Evolutionary conservation across 352 stramenopile species (phyloP).

Genomic region (Globisporangium rhizosaccharum): DNA sequence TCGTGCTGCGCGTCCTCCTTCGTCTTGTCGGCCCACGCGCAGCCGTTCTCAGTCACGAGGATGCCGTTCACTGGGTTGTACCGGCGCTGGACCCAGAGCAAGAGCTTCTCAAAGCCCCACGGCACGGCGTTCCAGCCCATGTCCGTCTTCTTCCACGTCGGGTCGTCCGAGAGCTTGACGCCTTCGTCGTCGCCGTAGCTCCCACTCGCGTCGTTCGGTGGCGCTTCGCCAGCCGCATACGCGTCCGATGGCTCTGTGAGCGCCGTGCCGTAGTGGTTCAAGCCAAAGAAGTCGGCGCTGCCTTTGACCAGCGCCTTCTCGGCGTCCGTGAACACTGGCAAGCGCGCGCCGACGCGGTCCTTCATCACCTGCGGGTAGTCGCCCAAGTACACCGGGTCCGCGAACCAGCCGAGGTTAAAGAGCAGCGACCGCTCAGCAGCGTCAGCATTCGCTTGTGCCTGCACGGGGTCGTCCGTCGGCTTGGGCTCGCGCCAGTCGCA

Average conservation of each 20-base stretch:
- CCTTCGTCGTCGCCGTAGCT: conserved; percentile 39
- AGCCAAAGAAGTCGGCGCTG: conserved; percentile 91
- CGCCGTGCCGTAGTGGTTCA: conserved; percentile 92
- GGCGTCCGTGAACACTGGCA: conserved; percentile 87
- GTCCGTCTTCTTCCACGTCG: conserved; percentile 68
- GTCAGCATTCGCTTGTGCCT: conserved; percentile 49
- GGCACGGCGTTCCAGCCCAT: conserved; percentile 79
- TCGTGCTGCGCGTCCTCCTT: conserved; percentile 76
- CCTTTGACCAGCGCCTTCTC: conserved; percentile 75
- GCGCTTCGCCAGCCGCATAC: conserved; percentile 19
- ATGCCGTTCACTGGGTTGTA: conserved; percentile 79
- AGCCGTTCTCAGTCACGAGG: conserved; percentile 92
- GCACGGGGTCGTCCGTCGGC: conserved; percentile 31
- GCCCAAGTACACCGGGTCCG: conserved; percentile 88
- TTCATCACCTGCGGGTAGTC: conserved; percentile 93
- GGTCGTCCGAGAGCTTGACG: conserved; percentile 32
- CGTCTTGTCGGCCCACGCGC: conserved; percentile 49
- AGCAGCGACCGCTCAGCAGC: conserved; percentile 79
- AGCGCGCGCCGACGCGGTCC: conserved; percentile 59
- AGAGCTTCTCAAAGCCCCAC: conserved; percentile 82
- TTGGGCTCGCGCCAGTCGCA: conserved; percentile 86
- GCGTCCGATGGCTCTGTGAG: conserved; percentile 34
- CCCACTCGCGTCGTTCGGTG: conserved; percentile 14
- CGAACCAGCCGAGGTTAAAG: conserved; percentile 90
- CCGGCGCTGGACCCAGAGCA: conserved; percentile 86